These are phyloP conservation scores for Thymus mandschuricus DNA, from an alignment of 257 asterid species.

Conservation along the genomic window DNA sequence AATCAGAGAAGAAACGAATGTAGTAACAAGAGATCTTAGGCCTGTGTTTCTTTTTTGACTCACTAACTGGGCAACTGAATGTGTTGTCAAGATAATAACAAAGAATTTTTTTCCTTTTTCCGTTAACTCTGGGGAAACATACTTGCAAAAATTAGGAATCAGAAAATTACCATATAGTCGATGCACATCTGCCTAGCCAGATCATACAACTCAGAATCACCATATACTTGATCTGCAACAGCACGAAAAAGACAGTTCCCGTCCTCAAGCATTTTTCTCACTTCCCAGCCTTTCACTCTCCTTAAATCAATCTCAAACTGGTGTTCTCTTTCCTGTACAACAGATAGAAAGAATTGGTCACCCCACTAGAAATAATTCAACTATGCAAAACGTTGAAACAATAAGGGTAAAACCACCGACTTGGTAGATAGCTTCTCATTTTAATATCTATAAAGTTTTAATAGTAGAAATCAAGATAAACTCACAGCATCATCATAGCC, in stretches of 20 bases:
- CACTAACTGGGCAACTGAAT: not conserved
- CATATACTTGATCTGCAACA: constrained; percentile 99
- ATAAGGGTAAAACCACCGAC: constrained; percentile 1
- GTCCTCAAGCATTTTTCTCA: constrained; percentile 91
- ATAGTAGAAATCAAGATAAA: constrained; percentile 27
- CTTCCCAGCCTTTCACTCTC: constrained; percentile 88
- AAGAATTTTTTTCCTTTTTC: not conserved
- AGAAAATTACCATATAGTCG: constrained; percentile 85
- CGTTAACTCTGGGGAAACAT: not conserved
- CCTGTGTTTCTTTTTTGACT: not conserved
- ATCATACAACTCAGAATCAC: constrained; percentile 87
- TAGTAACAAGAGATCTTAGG: constrained; percentile 8
- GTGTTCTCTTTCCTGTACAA: constrained; percentile 83
- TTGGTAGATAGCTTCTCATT: constrained; percentile 6
- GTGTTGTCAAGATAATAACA: constrained; percentile 15
- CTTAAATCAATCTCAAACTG: constrained; percentile 88
- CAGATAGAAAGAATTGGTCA: constrained; percentile 31
- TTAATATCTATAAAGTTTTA: constrained; percentile 4
- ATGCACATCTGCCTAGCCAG: constrained; percentile 99
- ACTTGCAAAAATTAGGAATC: constrained; percentile 9
- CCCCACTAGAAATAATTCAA: not conserved
- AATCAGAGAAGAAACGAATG: constrained; percentile 21
- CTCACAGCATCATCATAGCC: constrained; percentile 89
- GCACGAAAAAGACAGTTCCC: constrained; percentile 99
- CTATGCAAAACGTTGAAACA: constrained; percentile 4